These are phyloP conservation scores for Rhodotorula sp. DNA, from an alignment of 1,284 basidiomycete genomes.

Conservation along the genomic window DNA sequence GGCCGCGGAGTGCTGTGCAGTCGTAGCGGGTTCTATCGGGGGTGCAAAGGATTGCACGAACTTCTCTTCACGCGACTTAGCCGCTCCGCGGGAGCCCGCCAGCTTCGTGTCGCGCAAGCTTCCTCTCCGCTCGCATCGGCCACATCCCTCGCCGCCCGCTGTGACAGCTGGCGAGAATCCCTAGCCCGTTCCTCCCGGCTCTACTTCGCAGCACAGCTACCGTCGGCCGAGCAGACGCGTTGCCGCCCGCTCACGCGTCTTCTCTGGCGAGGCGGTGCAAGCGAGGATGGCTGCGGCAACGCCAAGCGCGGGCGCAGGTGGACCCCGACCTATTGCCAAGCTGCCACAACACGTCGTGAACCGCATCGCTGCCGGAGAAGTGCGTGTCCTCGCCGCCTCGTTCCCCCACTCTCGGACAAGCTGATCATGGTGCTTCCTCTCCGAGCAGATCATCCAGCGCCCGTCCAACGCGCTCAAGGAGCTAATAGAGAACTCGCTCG, in stretches of 20 bases:
- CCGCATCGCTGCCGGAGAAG: conserved; percentile 64
- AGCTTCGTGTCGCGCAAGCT: too few species aligned
- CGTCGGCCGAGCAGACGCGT: neutral
- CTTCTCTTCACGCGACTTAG: too few species aligned
- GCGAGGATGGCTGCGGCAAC: neutral
- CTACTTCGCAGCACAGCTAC: neutral
- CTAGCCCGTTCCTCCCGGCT: neutral
- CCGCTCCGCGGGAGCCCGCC: too few species aligned
- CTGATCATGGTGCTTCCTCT: neutral
- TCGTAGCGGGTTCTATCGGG: neutral
- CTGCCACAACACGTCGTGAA: conserved; percentile 60
- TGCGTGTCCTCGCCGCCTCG: conserved; percentile 41
- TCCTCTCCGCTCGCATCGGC: too few species aligned
- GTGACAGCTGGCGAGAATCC: too few species aligned
- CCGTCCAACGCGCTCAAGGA: conserved; percentile 97
- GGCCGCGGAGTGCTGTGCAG: neutral
- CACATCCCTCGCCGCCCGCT: too few species aligned
- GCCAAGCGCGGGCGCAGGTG: neutral
- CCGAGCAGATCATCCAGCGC: conserved; percentile 85
- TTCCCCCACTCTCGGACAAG: too few species aligned
- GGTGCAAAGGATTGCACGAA: too few species aligned
- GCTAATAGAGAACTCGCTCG: conserved; percentile 89
- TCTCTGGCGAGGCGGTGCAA: neutral
- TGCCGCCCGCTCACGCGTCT: neutral
- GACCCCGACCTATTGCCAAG: conserved; percentile 49